Evolutionary conservation across 257 asterid species (phyloP).

Genomic region (Gentiana dahurica): DNA sequence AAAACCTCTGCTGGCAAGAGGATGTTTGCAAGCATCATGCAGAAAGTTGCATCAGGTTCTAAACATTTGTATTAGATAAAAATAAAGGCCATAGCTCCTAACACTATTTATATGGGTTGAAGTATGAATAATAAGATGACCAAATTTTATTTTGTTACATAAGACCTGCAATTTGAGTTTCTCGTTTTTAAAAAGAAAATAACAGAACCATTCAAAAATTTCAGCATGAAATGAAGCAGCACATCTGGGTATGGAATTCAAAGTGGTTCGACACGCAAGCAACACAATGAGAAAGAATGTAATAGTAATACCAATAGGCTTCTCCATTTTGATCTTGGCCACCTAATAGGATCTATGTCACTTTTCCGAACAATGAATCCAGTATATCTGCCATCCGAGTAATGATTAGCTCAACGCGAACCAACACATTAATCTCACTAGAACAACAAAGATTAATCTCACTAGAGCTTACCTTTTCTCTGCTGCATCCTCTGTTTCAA

Average conservation of each 20-base stretch:
- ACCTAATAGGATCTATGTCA: constrained; percentile 73
- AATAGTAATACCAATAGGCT: constrained; percentile 70
- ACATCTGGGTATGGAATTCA: neutral
- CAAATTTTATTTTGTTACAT: no score
- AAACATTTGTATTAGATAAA: no score
- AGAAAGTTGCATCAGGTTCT: no score
- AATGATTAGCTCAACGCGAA: neutral
- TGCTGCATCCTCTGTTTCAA: constrained; percentile 83
- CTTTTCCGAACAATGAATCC: constrained; percentile 68
- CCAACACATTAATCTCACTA: no score
- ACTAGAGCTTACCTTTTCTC: constrained; percentile 55
- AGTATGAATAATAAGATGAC: no score
- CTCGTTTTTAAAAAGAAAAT: no score
- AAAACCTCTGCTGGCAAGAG: neutral
- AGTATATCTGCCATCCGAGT: constrained; percentile 40
- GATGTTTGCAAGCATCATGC: neutral
- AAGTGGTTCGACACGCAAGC: neutral
- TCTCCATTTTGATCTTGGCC: constrained; percentile 98
- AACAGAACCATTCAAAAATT: no score
- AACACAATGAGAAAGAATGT: neutral
- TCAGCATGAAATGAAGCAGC: neutral
- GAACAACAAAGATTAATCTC: no score
- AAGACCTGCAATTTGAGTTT: no score
- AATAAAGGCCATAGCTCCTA: no score
- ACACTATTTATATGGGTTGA: no score